Conservation (phyloP, 306 rosid genomes). For the Cicer chorassanicum region DNA sequence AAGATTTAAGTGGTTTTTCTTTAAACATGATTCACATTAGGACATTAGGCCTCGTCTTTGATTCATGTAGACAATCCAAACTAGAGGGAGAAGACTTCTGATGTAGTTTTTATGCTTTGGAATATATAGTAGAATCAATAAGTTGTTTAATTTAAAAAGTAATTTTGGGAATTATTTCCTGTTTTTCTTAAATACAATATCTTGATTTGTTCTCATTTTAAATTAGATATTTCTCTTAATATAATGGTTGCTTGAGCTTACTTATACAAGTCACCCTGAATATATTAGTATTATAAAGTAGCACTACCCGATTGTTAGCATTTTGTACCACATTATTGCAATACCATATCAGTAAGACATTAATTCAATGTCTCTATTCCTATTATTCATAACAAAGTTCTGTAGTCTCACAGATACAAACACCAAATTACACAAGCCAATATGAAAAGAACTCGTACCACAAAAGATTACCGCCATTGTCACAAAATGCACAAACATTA, state of each 20-base stretch:
- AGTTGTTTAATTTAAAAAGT: conserved; percentile 1
- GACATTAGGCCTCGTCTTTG: neutral
- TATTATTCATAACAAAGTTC: conserved; percentile 10
- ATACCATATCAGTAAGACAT: conserved; percentile 1
- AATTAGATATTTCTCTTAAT: neutral
- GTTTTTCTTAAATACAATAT: neutral
- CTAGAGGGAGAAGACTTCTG: neutral
- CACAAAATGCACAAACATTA: conserved; percentile 86
- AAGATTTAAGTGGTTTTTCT: conserved; percentile 7
- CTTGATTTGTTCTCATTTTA: neutral
- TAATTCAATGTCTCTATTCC: neutral
- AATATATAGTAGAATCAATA: conserved; percentile 11
- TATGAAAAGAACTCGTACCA: conserved; percentile 57
- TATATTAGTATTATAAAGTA: conserved; percentile 22
- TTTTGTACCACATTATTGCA: conserved; percentile 14
- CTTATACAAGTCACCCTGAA: neutral
- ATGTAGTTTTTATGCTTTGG: neutral
- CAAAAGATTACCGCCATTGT: conserved; percentile 75
- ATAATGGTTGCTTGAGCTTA: conserved; percentile 7
- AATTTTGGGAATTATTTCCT: conserved; percentile 8
- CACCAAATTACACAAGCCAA: conserved; percentile 1
- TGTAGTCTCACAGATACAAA: conserved; percentile 12
- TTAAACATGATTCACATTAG: neutral
- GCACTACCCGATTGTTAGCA: neutral
- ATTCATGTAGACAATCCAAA: neutral